Base-by-base conservation (phyloP, 345 rosid genomes). In the Cardiospermum halicacabum region DNA sequence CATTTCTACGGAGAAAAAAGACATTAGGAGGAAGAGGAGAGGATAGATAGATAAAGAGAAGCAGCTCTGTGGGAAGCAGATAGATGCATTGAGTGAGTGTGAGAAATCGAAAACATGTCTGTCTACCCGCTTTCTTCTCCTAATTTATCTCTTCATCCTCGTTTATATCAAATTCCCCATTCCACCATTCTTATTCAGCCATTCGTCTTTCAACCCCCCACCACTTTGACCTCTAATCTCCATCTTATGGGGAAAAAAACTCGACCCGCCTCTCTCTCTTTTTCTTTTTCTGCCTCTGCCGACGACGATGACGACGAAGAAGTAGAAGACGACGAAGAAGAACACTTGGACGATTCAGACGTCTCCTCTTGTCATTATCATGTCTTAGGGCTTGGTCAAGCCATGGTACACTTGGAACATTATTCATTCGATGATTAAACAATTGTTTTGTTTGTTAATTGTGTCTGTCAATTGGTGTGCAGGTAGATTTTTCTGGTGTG, bases 331-430 rank as follows among this genome's bases (percentile, higher is more conserved):
- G 81, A 56, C 5, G 82, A 77, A 24, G 91, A 74, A 0, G 83
- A 75, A 0, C 87, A 71, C 0, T 73, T 50, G 3, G 76, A 71
- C 1, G 76, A 32, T 96, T 56, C 94, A 85, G 48, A 81, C 85
- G 78, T 90, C n/a, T n/a, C n/a, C n/a, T n/a, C n/a, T n/a, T n/a
- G n/a, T n/a, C n/a, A n/a, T n/a, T n/a, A 92, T 94, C 94, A 93
- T 81, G 96, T 88, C 65, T 69, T 93, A 48, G 98, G 97, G 60
- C 96, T 93, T 55, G 94, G 98, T 62, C 98, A 93, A 81, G 97
- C 97, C 79, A 93, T 89, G 98, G 97, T 92, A 67, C 56, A 13
- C 39, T 66, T 31, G 39, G 39, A 5, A 34, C 39, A 34, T 28
- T n/a, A n/a, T n/a, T n/a, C n/a, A n/a, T n/a, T n/a, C n/a, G n/a